Evolutionary conservation across 2,329 filamentous ascomycete species (phyloP).

Genomic region (Colletotrichum echinochloae): DNA sequence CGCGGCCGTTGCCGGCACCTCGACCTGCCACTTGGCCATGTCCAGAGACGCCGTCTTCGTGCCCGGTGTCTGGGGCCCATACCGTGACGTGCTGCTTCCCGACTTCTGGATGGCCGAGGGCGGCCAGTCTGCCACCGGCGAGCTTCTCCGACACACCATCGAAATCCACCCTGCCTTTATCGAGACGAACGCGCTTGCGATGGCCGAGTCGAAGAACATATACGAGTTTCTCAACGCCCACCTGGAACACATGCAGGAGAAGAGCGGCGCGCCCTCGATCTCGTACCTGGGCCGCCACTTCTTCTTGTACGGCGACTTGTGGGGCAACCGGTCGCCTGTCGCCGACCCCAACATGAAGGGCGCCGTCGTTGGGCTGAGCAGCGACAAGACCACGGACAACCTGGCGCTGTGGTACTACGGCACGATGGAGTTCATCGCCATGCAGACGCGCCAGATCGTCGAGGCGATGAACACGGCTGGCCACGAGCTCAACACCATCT

Average conservation of each 20-base stretch:
- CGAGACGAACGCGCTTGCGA: slow-evolving; percentile 81
- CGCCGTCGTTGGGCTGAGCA: slow-evolving; percentile 85
- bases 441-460: slow-evolving; percentile 96
- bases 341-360: slow-evolving; percentile 95
- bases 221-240: slow-evolving; percentile 96
- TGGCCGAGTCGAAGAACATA: slow-evolving; percentile 87
- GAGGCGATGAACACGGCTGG: slow-evolving; percentile 92
- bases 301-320: slow-evolving; percentile 98
- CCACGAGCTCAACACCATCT: slow-evolving; percentile 90
- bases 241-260: slow-evolving; percentile 79
- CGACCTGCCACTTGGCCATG: slow-evolving; percentile 97
- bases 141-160: slow-evolving; percentile 92
- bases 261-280: slow-evolving; percentile 77
- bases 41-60: slow-evolving; percentile 94
- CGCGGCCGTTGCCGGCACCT: slow-evolving; percentile 94
- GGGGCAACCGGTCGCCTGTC: slow-evolving; percentile 94
- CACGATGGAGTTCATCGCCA: slow-evolving; percentile 97
- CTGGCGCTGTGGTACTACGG: slow-evolving; percentile 94
- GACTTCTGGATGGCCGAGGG: slow-evolving; percentile 98
- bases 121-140: slow-evolving; percentile 95
- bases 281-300: slow-evolving; percentile 91
- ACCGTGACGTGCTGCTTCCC: slow-evolving; percentile 91
- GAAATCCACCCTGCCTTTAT: slow-evolving; percentile 94
- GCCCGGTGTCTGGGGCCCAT: slow-evolving; percentile 95
- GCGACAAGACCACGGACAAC: slow-evolving; percentile 87